Evolutionary conservation across 2,329 filamentous ascomycete genomes (phyloP).

Genomic region (Geosmithia putterillii): DNA sequence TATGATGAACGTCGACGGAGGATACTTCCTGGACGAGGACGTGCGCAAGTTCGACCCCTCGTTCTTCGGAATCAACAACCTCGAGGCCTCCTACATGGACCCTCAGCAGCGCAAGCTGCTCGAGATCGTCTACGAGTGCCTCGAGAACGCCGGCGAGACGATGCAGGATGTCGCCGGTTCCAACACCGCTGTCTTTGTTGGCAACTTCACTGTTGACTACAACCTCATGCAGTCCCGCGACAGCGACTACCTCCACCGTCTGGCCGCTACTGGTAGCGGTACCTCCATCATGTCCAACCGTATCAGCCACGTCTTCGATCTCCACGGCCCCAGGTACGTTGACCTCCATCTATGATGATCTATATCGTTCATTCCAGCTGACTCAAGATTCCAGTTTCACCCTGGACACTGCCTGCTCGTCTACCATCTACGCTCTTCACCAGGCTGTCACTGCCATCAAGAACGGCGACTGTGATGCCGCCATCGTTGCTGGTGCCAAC

Average conservation of each 20-base stretch:
- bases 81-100: conserved; percentile 5
- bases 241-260: background rate
- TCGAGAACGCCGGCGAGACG: conserved; percentile 8
- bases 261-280: background rate
- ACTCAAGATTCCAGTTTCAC: conserved; percentile 23
- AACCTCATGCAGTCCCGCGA: background rate
- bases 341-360: background rate
- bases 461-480: conserved; percentile 16
- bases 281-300: conserved; percentile 5
- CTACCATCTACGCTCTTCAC: conserved; percentile 27
- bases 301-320: conserved; percentile 5
- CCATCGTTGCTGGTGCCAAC: conserved; percentile 18
- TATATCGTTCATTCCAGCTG: background rate
- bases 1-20: background rate
- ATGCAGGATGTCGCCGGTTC: conserved; percentile 2
- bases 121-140: conserved; percentile 8
- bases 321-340: conserved; percentile 3
- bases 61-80: conserved; percentile 5
- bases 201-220: conserved; percentile 3
- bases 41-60: conserved; percentile 2
- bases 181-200: conserved; percentile 1
- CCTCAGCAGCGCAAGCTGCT: conserved; percentile 9
- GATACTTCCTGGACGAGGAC: conserved; percentile 4
- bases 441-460: conserved; percentile 20
- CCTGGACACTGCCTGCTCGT: conserved; percentile 34